Base-by-base conservation (phyloP, 495 filamentous ascomycete species). In the Cryomyces minteri region DNA sequence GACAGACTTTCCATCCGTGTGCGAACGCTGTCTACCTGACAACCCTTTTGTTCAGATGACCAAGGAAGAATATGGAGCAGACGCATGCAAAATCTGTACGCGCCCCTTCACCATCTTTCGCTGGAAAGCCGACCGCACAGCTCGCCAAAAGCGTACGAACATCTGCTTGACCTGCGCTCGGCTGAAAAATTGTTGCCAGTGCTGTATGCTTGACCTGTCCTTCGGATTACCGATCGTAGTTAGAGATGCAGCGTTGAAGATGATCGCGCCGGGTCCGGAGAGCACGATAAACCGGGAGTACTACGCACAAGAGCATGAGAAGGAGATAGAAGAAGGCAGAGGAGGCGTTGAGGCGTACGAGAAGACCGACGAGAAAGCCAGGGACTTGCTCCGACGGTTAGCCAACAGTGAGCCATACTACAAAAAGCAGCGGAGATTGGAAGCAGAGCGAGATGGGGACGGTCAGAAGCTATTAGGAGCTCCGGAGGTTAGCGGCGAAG, bases 1-100 rank as follows among this genome's bases (percentile, higher is more conserved):
- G 32, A 94, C 90, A 28, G 48, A 77, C 54, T 76, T 77, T 39
- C 73, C 75, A 3, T 76, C 71, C 1, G 72, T 77, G 10, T 79
- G 76, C 55, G 77, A 82, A 55, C 75, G 68, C 58, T 98, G 92
- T 59, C 77, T 98, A 5, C 88, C 90, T 33, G 85, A 92, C 47
- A 96, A 96, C 57, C 90, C 87, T 5, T 96, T 93, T 61, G 90
- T 98, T 39, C 88, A 95, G 61, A 95, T 98, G 87, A 69, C 96
- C 40, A 98, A 98, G 60, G 83, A 94, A 58, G 88, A 96, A 59
- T 72, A 85, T 50, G 90, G 87, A 51, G 80, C 80, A 51, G 73
- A 53, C 44, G 72, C 78, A 59, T 82, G 77, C 68, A 80, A 84
- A 65, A 70, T 84, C 52, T 98, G 90, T 62, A 95, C 92, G 28